Evolutionary conservation across 768 basidiomycete species (phyloP).

Genomic region (Hebeloma cylindrosporum): DNA sequence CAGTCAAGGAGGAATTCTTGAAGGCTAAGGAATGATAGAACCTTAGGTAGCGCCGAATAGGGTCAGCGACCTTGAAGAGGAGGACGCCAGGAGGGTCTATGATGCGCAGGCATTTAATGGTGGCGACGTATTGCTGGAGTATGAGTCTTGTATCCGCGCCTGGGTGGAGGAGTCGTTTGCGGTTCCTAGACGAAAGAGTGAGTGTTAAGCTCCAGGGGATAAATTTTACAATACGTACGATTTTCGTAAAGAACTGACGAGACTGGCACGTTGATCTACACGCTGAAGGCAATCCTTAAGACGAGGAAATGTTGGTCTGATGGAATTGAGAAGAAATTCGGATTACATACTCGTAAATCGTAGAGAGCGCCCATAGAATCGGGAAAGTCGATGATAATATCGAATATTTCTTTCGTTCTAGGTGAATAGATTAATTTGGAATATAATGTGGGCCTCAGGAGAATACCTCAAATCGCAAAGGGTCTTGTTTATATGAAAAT

Average conservation of each 20-base stretch:
- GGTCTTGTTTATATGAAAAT: conserved; percentile 91
- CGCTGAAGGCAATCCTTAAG: conserved; percentile 83
- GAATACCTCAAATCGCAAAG: conserved; percentile 81
- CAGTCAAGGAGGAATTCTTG: neutral
- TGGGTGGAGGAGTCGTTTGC: conserved; percentile 88
- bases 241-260: conserved; percentile 77
- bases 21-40: too few relatives aligned
- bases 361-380: conserved; percentile 82
- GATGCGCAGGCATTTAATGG: conserved; percentile 86
- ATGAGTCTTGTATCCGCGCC: conserved; percentile 95
- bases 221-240: conserved; percentile 49
- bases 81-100: conserved; percentile 93
- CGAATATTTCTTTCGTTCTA: conserved; percentile 84
- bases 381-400: conserved; percentile 94
- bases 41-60: conserved; percentile 88
- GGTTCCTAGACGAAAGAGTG: too few relatives aligned
- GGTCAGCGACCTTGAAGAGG: conserved; percentile 90
- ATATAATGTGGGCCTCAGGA: neutral
- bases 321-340: neutral
- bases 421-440: conserved; percentile 1
- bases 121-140: conserved; percentile 85
- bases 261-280: conserved; percentile 76
- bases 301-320: neutral
- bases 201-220: too few relatives aligned
- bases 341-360: conserved; percentile 70